phyloP scores from a whole-genome alignment of 108 stramenopile genomes.

The Epipyxis sp. region DNA sequence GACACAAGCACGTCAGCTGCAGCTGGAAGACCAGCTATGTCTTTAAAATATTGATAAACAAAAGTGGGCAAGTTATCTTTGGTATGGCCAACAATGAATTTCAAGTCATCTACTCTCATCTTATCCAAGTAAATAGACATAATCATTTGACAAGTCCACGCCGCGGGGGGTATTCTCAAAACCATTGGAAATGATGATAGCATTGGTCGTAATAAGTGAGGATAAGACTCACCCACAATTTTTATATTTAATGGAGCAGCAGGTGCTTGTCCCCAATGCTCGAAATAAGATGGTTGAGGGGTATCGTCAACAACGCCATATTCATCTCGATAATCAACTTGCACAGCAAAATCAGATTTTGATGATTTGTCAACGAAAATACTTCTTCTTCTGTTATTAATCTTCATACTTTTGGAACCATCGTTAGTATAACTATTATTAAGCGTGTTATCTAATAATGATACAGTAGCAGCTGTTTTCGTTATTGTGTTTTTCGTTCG shows the following conservation, averaged over 20 bases:
- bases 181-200: slow-evolving; percentile 20
- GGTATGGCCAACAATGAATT: too few species aligned
- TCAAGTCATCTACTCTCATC: not conserved
- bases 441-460: not conserved
- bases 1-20: slow-evolving; percentile 12
- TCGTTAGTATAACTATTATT: not conserved
- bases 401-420: not conserved
- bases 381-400: not conserved
- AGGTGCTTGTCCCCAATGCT: not conserved
- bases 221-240: not conserved
- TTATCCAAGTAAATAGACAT: slow-evolving; percentile 21
- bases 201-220: not conserved
- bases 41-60: slow-evolving; percentile 17
- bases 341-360: not conserved
- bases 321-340: slow-evolving; percentile 17
- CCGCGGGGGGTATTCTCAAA: slow-evolving; percentile 6
- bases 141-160: slow-evolving; percentile 32
- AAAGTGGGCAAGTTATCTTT: not conserved
- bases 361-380: not conserved
- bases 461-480: not conserved
- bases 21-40: not conserved
- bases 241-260: not conserved
- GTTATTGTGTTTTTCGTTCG: not conserved
- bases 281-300: too few species aligned
- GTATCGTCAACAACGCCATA: not conserved